These are phyloP conservation scores for Globisporangium perplexum DNA, from an alignment of 352 stramenopile genomes.

Conservation along the genomic window DNA sequence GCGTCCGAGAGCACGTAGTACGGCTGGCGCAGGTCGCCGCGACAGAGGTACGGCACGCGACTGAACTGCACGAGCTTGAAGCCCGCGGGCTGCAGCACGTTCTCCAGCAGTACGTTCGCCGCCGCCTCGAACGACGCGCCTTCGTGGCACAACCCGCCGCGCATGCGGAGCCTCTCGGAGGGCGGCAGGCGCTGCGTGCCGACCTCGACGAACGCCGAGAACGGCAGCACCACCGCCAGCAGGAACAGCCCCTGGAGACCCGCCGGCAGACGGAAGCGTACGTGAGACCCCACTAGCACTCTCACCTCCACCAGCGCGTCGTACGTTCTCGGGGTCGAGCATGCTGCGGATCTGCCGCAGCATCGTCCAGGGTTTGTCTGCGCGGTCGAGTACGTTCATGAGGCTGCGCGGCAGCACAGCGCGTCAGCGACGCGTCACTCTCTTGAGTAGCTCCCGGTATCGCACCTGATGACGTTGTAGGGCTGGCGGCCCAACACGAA, in stretches of 20 bases:
- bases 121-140: conserved; percentile 62
- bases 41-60: conserved; percentile 79
- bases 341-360: conserved; percentile 67
- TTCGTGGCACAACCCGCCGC: conserved; percentile 51
- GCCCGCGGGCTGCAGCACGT: conserved; percentile 59
- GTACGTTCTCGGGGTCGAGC: conserved; percentile 58
- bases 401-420: conserved; percentile 24
- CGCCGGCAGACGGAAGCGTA: not conserved
- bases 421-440: no score
- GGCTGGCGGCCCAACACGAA: conserved; percentile 59
- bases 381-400: conserved; percentile 79
- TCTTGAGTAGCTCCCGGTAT: no score
- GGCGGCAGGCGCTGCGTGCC: conserved; percentile 60
- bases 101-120: conserved; percentile 50
- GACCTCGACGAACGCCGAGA: conserved; percentile 75
- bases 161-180: conserved; percentile 63
- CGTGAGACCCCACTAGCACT: not conserved
- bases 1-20: conserved; percentile 86
- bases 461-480: conserved; percentile 80
- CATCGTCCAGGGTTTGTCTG: conserved; percentile 77
- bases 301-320: not conserved
- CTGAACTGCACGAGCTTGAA: conserved; percentile 80
- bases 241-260: conserved; percentile 57
- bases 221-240: conserved; percentile 74
- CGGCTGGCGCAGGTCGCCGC: conserved; percentile 65